phyloP scores from a whole-genome alignment of 371 early-diverging fungal species.

The Phascolomyces articulosus region DNA sequence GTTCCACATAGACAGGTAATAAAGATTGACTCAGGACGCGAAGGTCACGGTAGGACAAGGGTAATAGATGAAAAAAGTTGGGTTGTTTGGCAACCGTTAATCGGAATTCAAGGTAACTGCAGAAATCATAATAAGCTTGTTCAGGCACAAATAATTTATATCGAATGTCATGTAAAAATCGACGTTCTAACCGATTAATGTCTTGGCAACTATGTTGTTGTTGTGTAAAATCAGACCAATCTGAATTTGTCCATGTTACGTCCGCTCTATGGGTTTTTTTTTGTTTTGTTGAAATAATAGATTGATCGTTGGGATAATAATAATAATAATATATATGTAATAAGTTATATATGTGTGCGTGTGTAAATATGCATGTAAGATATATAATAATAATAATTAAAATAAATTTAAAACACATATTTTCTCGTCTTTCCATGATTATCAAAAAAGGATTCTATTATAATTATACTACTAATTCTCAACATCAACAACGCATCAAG shows the following conservation, averaged over 20 bases:
- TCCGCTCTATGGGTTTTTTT: conserved; percentile 42
- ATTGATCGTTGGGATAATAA: background rate
- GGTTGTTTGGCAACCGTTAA: conserved; percentile 34
- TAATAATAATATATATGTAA: too few species aligned
- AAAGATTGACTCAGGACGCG: conserved; percentile 51
- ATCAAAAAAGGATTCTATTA: conserved; percentile 2
- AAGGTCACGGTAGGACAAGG: conserved; percentile 53
- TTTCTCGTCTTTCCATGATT: background rate
- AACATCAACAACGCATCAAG: too few species aligned
- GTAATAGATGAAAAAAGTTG: conserved; percentile 35
- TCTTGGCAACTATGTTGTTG: conserved; percentile 46
- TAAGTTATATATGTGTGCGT: too few species aligned
- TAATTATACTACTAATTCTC: too few species aligned
- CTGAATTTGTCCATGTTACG: conserved; percentile 60
- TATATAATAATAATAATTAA: background rate
- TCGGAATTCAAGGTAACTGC: conserved; percentile 50
- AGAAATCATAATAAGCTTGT: conserved; percentile 48
- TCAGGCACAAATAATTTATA: conserved; percentile 48
- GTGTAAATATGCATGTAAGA: too few species aligned
- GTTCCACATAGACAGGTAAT: conserved; percentile 41
- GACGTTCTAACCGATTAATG: conserved; percentile 54
- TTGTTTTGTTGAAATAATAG: background rate
- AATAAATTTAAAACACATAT: background rate
- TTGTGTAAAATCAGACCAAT: conserved; percentile 62
- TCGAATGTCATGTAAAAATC: conserved; percentile 46